Evolutionary conservation across 2,329 filamentous ascomycete species (phyloP), one percentile per base, ranked within the genome.

Genomic region (Pseudocercospora ulei): DNA sequence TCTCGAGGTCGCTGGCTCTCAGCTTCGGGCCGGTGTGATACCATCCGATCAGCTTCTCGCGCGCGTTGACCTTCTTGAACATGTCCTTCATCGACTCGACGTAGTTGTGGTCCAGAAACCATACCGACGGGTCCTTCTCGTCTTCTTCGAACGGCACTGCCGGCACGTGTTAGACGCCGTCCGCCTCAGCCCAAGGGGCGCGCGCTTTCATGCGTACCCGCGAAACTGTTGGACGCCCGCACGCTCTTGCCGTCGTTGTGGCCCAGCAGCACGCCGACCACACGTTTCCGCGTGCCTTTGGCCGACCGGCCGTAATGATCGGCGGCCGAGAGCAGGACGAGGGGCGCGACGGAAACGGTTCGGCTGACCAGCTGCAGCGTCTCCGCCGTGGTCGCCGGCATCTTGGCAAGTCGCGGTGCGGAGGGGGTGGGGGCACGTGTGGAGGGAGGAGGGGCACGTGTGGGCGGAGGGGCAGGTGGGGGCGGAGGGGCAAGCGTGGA

Each of bases 51-150:
- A 98, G 75, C 77, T 96, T 96, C 70, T 98, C 90, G 49, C 84
- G 74, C 46, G 90, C 90, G 69, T 98, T 98, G 72, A 98, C 87
- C 70, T 96, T 96, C 73, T 98, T 98, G 75, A 98, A 98, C 90
- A 98, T 98, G 65, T 96, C 90, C 68, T 90, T 93, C 90, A 98
- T 98, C 55, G 81, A 84, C 67, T 98, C 90, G 64, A 98, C 83
- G 59, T 95, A 98, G 74, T 96, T 96, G 73, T 98, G 90, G 64
- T 98, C 90, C 50, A 98, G 69, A 63, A 96, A 98, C 90, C 90
- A 98, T 61, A 98, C 90, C 22, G 88, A 92, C 3, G 88, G 88
- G 62, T 98, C 87, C 67, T 93, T 94, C 58, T 95, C 90, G 63
- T 98, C 90, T 69, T 98, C 90, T 66, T 98, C 90, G 59, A 98